These are phyloP conservation scores for Pythium brassicae DNA, from an alignment of 352 stramenopile species.

Conservation along the genomic window DNA sequence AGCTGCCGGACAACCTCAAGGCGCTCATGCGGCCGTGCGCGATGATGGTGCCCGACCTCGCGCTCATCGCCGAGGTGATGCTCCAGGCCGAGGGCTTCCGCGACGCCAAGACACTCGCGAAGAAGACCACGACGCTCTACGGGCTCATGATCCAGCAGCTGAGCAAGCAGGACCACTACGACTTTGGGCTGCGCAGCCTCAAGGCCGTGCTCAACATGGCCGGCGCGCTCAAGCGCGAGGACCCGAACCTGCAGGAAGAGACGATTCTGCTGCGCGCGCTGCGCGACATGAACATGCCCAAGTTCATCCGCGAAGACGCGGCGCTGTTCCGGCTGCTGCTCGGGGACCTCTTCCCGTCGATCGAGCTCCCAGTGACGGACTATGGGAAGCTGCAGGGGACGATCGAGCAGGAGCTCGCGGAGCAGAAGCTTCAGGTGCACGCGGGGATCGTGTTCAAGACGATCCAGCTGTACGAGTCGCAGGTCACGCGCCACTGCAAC, in stretches of 20 bases:
- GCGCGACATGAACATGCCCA: constrained; percentile 94
- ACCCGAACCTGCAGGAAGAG: constrained; percentile 93
- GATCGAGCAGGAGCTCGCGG: constrained; percentile 83
- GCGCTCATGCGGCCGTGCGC: constrained; percentile 81
- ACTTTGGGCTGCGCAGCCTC: constrained; percentile 77
- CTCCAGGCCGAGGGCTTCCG: constrained; percentile 83
- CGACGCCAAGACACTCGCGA: constrained; percentile 74
- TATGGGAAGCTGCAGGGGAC: constrained; percentile 89
- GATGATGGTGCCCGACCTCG: constrained; percentile 87
- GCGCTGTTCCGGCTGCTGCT: constrained; percentile 90
- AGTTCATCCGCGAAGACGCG: constrained; percentile 92
- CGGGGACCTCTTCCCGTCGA: constrained; percentile 85
- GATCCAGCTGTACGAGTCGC: constrained; percentile 94
- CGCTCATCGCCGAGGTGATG: constrained; percentile 85
- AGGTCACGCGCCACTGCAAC: constrained; percentile 93
- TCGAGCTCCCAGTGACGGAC: constrained; percentile 86
- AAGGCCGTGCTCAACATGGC: constrained; percentile 88
- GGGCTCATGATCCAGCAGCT: constrained; percentile 85
- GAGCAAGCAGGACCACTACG: constrained; percentile 87
- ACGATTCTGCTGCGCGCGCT: constrained; percentile 95
- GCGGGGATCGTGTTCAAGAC: constrained; percentile 92
- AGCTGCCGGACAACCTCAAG: constrained; percentile 87
- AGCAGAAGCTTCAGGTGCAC: constrained; percentile 87
- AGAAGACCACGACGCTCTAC: constrained; percentile 87
- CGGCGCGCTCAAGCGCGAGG: constrained; percentile 90